These are phyloP conservation scores for Lasiodiplodia hormozganensis DNA, from an alignment of 2,329 filamentous ascomycete species.

Conservation along the genomic window DNA sequence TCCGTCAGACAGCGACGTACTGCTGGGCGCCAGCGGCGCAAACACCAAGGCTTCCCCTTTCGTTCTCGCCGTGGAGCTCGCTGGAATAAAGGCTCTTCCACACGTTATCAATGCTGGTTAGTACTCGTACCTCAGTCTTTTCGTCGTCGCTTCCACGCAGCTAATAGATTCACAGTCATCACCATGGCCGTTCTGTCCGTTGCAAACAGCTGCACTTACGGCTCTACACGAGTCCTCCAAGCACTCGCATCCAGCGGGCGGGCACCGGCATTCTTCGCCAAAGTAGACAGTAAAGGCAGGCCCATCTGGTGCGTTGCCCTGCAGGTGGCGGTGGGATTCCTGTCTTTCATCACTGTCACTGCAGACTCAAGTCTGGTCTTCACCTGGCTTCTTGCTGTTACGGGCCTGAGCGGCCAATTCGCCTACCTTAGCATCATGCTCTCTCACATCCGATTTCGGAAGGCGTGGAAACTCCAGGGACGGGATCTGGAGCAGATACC, in stretches of 20 bases:
- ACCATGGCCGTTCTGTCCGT: conserved; percentile 85
- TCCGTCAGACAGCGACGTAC: conserved; percentile 39
- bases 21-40: conserved; percentile 45
- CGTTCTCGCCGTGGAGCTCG: conserved; percentile 68
- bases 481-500: conserved; percentile 74
- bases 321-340: conserved; percentile 59
- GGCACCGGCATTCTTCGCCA: conserved; percentile 61
- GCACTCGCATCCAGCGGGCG: conserved; percentile 78
- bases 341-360: conserved; percentile 62
- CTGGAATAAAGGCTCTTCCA: conserved; percentile 66
- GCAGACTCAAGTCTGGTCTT: conserved; percentile 57
- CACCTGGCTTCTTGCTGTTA: conserved; percentile 70
- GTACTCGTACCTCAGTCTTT: not conserved
- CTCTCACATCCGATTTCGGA: conserved; percentile 68
- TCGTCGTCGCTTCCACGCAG: not conserved
- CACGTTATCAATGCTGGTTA: conserved; percentile 67
- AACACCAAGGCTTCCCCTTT: conserved; percentile 65
- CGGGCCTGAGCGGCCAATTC: conserved; percentile 74
- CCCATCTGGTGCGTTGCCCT: conserved; percentile 61
- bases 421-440: conserved; percentile 73
- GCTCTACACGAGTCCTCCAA: conserved; percentile 83
- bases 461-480: conserved; percentile 65
- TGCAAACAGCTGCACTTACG: conserved; percentile 87
- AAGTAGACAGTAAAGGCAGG: conserved; percentile 65
- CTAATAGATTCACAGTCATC: conserved; percentile 63